A percentile compares a stretch with the other conserved stretches of the same genome.
These are phyloP conservation scores for Ophiognomonia clavigignenti-juglandacearum DNA, from an alignment of 2,329 filamentous ascomycete genomes.

Conservation along the genomic window DNA sequence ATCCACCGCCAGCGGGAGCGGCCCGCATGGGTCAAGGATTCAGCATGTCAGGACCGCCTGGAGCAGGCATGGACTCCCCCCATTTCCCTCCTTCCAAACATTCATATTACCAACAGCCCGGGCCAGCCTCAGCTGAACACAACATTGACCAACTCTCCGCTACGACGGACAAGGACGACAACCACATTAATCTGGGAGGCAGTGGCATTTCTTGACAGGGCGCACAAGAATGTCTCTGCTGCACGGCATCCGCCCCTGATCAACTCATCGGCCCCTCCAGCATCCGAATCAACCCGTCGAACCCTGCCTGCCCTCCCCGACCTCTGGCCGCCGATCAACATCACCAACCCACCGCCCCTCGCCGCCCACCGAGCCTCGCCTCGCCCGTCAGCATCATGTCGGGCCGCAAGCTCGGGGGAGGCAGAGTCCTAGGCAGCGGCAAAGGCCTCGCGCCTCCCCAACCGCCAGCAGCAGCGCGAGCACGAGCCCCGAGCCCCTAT, in stretches of 20 bases:
- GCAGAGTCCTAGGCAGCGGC: slow-evolving; percentile 83
- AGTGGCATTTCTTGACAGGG: neutral
- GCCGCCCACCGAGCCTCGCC: slow-evolving; percentile 5
- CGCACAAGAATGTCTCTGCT: slow-evolving; percentile 4
- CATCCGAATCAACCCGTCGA: neutral
- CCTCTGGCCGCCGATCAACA: slow-evolving; percentile 1
- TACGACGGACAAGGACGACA: neutral
- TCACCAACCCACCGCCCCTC: neutral
- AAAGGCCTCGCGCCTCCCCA: slow-evolving; percentile 70
- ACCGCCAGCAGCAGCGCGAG: slow-evolving; percentile 28
- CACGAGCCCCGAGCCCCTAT: slow-evolving; percentile 40
- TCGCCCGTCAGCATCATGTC: no score
- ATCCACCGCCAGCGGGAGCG: neutral
- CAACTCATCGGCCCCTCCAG: neutral
- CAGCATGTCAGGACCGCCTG: neutral
- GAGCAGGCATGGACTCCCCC: no score
- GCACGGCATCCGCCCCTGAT: neutral
- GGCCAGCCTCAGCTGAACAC: neutral
- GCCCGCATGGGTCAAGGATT: neutral
- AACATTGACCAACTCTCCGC: neutral
- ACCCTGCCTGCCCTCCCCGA: neutral
- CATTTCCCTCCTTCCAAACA: neutral
- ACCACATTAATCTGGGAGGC: neutral
- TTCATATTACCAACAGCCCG: neutral
- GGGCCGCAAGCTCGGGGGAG: slow-evolving; percentile 82